These are phyloP conservation scores for Cercospora sesami DNA, from an alignment of 2,329 filamentous ascomycete species.

Conservation along the genomic window DNA sequence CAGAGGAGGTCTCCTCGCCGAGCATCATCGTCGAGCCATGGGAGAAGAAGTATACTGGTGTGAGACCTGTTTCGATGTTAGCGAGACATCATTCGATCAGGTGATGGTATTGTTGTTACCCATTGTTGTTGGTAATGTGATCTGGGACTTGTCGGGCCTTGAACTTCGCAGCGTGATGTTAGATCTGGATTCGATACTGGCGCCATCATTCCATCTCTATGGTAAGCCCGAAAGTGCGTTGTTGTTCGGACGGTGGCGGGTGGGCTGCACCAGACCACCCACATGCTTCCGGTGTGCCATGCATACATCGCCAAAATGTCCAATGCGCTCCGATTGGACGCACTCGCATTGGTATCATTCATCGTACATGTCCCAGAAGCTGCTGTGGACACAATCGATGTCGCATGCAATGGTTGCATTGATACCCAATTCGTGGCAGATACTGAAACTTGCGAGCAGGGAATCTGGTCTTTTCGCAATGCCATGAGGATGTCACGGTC, in stretches of 20 bases:
- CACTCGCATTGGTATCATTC: not conserved
- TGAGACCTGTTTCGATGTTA: slow-evolving; percentile 29
- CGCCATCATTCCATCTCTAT: not conserved
- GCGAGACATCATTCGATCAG: not conserved
- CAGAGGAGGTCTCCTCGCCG: slow-evolving; percentile 62
- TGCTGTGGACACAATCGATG: not conserved
- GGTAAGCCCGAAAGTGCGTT: not conserved
- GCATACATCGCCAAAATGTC: too few species aligned
- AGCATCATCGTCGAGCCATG: slow-evolving; percentile 74
- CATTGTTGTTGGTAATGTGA: not conserved
- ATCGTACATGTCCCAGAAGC: not conserved
- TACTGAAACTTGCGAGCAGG: not conserved
- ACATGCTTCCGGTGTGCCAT: not conserved
- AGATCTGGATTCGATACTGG: not conserved
- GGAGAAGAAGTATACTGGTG: slow-evolving; percentile 67
- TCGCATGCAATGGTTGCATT: not conserved
- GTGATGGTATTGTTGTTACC: not conserved
- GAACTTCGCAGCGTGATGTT: not conserved
- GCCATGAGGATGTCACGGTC: too few species aligned
- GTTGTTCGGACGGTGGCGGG: not conserved
- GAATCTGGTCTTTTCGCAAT: too few species aligned
- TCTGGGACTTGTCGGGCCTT: not conserved
- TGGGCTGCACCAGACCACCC: not conserved
- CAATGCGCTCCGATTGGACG: not conserved
- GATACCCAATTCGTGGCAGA: not conserved